phyloP scores from a whole-genome alignment of 768 basidiomycete genomes.

The Tricholoma sp. region DNA sequence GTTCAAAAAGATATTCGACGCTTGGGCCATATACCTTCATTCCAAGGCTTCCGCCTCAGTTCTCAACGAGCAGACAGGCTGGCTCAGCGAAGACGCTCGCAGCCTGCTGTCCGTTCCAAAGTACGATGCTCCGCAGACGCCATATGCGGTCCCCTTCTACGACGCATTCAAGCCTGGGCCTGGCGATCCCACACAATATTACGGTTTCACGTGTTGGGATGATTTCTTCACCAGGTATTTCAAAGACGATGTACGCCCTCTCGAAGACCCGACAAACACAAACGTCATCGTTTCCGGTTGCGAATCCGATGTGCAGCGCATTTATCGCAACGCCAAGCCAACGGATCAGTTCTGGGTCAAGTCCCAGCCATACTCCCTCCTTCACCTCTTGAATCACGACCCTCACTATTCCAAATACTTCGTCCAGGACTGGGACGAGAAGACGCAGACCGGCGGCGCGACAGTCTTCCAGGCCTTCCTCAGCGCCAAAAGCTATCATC shows the following conservation, averaged over 20 bases:
- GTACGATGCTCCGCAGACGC: background rate
- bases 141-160: background rate
- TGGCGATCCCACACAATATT: slow-evolving; percentile 30
- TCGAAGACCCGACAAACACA: slow-evolving; percentile 21
- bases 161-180: background rate
- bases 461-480: slow-evolving; percentile 57
- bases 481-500: slow-evolving; percentile 49
- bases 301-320: slow-evolving; percentile 46
- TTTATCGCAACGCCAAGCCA: slow-evolving; percentile 32
- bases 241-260: slow-evolving; percentile 35
- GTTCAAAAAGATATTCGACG: slow-evolving; percentile 31
- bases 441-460: slow-evolving; percentile 27
- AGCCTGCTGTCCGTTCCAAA: background rate
- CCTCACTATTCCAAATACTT: slow-evolving; percentile 31
- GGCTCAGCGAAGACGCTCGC: background rate
- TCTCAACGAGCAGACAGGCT: background rate
- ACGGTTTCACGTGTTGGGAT: slow-evolving; percentile 48
- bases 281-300: slow-evolving; percentile 45
- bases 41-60: slow-evolving; percentile 29
- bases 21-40: slow-evolving; percentile 42
- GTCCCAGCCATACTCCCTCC: slow-evolving; percentile 53
- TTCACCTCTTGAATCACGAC: slow-evolving; percentile 47
- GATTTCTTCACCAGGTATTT: slow-evolving; percentile 50
- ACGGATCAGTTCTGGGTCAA: slow-evolving; percentile 57
- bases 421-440: slow-evolving; percentile 12